Evolutionary conservation across 805 yeast species (phyloP), one percentile per base, ranked within the genome.

Genomic region (Pichia phayaonensis): DNA sequence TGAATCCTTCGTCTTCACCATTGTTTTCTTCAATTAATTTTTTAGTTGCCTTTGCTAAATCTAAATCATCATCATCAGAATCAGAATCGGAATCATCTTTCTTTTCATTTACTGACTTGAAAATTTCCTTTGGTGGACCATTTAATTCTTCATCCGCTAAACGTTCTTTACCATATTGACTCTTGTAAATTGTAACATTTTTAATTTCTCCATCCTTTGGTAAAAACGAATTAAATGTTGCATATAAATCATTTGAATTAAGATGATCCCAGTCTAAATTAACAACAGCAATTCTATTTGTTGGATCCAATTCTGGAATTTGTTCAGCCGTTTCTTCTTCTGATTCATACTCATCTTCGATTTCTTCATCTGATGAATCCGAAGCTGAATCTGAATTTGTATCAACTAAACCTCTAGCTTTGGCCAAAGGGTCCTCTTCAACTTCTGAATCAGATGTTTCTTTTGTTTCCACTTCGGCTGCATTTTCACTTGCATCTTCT

Each of bases 181-280:
- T 86, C 27, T 96, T 96, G 60, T 75, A 89, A 12, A 94, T 80
- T 7, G 79, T 63, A 10, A 94, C 83, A n/a, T 81, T 79, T 43
- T 70, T 64, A 49, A 92, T 84, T 43, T 72, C 70, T 1, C 95
- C 95, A 36, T 77, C 82, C 22, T 79, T 68, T 20, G 96, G 96
- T 22, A 86, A 83, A 69, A 92, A 94, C 49, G 95, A 81, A 8
- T 82, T 71, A 60, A 92, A 89, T 0, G 98, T 84, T 5, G 95
- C 95, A 84, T 87, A 79, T 55, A 92, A 71, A 64, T 94, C 98
- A 4, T 80, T 79, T 0, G 98, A 86, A 44, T 80, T 77, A n/a
- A 94, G 76, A 61, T 94, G 86, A 60, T 94, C 99, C 99, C 99
- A 94, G 64, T 94, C 99, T 77, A 94, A 73, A 62, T 94, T 94